phyloP scores from a whole-genome alignment of 106 monocot species.

The Narthecium ossifragum region DNA sequence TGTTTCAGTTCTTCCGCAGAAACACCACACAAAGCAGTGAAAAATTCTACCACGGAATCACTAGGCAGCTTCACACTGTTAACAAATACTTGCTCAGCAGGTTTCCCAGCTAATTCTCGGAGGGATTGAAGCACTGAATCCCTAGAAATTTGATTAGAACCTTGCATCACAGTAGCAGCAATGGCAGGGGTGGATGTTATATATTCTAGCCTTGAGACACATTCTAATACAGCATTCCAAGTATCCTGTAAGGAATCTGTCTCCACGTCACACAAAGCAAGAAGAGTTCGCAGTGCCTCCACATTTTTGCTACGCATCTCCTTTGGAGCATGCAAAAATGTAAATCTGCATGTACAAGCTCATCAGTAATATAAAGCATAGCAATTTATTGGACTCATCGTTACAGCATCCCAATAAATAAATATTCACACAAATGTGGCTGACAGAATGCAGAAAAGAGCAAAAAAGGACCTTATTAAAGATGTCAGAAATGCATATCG shows the following conservation, averaged over 20 bases:
- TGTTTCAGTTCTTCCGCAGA: slow-evolving; percentile 96
- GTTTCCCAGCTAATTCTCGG: slow-evolving; percentile 87
- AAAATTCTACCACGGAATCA: slow-evolving; percentile 95
- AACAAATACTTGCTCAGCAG: slow-evolving; percentile 84
- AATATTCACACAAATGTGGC: too few species aligned
- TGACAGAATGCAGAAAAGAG: not conserved
- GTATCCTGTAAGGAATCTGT: slow-evolving; percentile 88
- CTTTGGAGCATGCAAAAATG: slow-evolving; percentile 97
- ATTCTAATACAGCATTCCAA: slow-evolving; percentile 99
- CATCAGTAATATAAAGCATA: not conserved
- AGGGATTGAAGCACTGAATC: slow-evolving; percentile 80
- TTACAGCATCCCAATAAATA: not conserved
- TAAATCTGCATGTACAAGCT: slow-evolving; percentile 51
- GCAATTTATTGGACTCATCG: too few species aligned
- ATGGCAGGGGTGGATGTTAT: slow-evolving; percentile 78
- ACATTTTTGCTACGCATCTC: slow-evolving; percentile 98
- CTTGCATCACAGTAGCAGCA: slow-evolving; percentile 89
- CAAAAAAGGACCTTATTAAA: slow-evolving; percentile 52
- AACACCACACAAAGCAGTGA: slow-evolving; percentile 87
- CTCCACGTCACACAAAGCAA: slow-evolving; percentile 64
- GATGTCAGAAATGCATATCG: slow-evolving; percentile 97
- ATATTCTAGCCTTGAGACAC: slow-evolving; percentile 94
- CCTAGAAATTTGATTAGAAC: slow-evolving; percentile 95
- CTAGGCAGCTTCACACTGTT: slow-evolving; percentile 88
- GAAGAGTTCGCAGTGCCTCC: slow-evolving; percentile 81